Percentiles rank a stretch among this genome's conserved stretches.
phyloP scores from a whole-genome alignment of 148 eudicot species.

The Camellia japonica region DNA sequence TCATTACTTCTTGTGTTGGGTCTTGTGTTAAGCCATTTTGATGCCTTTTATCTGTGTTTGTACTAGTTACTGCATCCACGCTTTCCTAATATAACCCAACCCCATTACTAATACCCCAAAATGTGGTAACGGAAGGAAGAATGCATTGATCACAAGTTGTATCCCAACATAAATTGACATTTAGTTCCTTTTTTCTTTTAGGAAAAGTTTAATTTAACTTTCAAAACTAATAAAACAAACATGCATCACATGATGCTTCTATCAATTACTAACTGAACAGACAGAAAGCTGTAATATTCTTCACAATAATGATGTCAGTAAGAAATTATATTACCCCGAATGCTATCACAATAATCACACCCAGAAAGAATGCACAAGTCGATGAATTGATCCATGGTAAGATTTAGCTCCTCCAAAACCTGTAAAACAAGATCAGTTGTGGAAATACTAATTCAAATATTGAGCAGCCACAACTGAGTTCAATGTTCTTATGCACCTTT shows the following conservation, averaged over 20 bases:
- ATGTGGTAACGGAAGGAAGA: background rate
- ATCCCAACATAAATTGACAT: background rate
- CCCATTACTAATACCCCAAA: background rate
- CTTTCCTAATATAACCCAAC: background rate
- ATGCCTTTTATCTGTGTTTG: background rate
- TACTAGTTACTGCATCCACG: background rate
- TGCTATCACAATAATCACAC: conserved; percentile 95
- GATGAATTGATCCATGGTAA: conserved; percentile 97
- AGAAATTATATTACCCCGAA: conserved; percentile 55
- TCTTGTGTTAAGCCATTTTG: background rate
- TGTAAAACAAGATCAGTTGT: conserved; percentile 30
- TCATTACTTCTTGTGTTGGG: background rate
- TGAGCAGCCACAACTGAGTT: background rate
- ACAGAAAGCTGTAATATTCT: background rate
- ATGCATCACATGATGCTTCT: background rate
- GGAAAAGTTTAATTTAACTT: background rate
- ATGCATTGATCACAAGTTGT: background rate
- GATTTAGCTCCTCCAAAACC: conserved; percentile 85
- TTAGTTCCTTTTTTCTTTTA: background rate
- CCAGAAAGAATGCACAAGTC: conserved; percentile 98
- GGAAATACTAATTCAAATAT: background rate
- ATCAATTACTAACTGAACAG: background rate
- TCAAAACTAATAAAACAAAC: background rate
- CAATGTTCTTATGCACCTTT: conserved; percentile 49
- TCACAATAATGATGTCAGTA: background rate